A percentile compares a stretch with the other conserved stretches of the same genome.
Evolutionary conservation across 768 basidiomycete species (phyloP).

Genomic region (Trametes coccinea): DNA sequence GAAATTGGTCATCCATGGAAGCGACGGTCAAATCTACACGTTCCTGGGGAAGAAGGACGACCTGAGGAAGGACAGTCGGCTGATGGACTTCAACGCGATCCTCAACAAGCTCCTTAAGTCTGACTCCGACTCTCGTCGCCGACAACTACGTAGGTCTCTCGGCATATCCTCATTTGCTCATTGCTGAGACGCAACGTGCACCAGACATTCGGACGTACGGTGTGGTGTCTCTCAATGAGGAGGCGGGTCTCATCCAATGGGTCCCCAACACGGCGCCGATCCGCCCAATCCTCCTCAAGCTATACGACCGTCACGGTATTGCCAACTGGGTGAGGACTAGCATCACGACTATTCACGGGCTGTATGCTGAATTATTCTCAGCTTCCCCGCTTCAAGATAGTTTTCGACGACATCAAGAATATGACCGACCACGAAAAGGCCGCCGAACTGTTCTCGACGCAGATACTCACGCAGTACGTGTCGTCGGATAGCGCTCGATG

Average conservation of each 20-base stretch:
- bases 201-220: conserved; percentile 94
- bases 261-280: conserved; percentile 89
- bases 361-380: conserved; percentile 25
- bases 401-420: conserved; percentile 54
- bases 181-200: neutral
- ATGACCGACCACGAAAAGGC: conserved; percentile 46
- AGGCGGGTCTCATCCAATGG: conserved; percentile 98
- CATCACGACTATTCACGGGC: neutral
- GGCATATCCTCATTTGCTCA: neutral
- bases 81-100: conserved; percentile 98
- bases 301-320: conserved; percentile 58
- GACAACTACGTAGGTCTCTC: conserved; percentile 76
- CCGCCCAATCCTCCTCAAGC: conserved; percentile 68
- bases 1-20: conserved; percentile 83
- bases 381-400: conserved; percentile 46
- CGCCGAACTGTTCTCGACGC: conserved; percentile 48
- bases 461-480: conserved; percentile 60
- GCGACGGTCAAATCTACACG: conserved; percentile 80
- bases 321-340: conserved; percentile 46
- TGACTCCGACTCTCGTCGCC: conserved; percentile 87
- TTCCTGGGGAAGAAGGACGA: conserved; percentile 98
- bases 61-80: conserved; percentile 90
- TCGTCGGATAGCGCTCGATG: neutral
- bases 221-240: conserved; percentile 97
- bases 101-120: conserved; percentile 95